These are phyloP conservation scores for Rutstroemia sp. DNA, from an alignment of 2,329 filamentous ascomycete genomes.

Conservation along the genomic window DNA sequence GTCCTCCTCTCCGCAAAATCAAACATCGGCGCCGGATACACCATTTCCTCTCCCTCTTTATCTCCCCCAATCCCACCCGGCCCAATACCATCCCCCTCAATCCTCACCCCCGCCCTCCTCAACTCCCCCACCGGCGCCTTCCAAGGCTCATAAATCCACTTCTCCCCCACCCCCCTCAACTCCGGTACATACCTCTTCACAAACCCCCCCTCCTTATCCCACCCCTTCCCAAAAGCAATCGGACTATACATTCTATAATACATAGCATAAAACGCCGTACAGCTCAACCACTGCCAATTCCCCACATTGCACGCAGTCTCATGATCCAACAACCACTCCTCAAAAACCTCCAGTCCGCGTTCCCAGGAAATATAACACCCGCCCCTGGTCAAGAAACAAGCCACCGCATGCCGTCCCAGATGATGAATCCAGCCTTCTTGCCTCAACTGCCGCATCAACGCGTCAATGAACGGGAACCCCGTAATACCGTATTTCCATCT, in stretches of 20 bases:
- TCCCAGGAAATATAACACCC: constrained; percentile 77
- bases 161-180: constrained; percentile 50
- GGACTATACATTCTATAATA: constrained; percentile 67
- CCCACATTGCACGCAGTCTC: constrained; percentile 66
- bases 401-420: constrained; percentile 68
- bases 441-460: constrained; percentile 67
- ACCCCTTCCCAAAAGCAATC: constrained; percentile 66
- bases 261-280: constrained; percentile 67
- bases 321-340: constrained; percentile 69
- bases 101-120: constrained; percentile 46
- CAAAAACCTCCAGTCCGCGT: constrained; percentile 69
- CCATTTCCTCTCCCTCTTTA: not conserved
- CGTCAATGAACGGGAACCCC: constrained; percentile 76
- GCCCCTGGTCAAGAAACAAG: constrained; percentile 72
- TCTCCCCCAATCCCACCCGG: too few species aligned
- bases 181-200: constrained; percentile 63
- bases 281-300: constrained; percentile 74
- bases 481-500: constrained; percentile 64
- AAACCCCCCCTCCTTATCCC: constrained; percentile 61
- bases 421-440: constrained; percentile 76
- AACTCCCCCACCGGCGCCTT: constrained; percentile 62
- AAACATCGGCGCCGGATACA: constrained; percentile 52
- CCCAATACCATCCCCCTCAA: not conserved
- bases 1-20: constrained; percentile 57
- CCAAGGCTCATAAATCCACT: constrained; percentile 76